These are phyloP conservation scores for Jasminum sambac DNA, from an alignment of 257 asterid species.

Conservation along the genomic window DNA sequence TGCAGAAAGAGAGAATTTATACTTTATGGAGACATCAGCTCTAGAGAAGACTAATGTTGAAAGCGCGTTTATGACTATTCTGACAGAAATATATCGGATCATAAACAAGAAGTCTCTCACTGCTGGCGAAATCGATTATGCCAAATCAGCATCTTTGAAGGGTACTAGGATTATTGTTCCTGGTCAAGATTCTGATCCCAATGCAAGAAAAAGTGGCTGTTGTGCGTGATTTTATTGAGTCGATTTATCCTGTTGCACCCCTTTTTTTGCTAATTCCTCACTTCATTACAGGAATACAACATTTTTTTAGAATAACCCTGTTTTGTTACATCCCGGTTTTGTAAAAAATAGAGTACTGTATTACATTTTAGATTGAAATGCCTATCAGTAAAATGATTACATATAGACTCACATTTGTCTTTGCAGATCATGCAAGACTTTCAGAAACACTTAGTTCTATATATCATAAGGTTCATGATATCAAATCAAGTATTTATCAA, in stretches of 20 bases:
- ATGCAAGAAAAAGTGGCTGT: conserved; percentile 56
- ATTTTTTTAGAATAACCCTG: not conserved
- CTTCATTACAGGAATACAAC: not conserved
- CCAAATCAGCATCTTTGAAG: conserved; percentile 50
- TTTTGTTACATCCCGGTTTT: not conserved
- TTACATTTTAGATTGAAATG: not conserved
- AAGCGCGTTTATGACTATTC: conserved; percentile 58
- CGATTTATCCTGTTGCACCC: not conserved
- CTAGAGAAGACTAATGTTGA: conserved; percentile 80
- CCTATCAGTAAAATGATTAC: not conserved
- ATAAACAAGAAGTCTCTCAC: conserved; percentile 68
- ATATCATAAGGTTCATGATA: no score
- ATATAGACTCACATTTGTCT: no score
- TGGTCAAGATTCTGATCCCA: conserved; percentile 45
- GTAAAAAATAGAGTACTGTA: not conserved
- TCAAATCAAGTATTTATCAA: no score
- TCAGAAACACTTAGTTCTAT: no score
- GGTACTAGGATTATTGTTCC: conserved; percentile 66
- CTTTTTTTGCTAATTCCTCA: not conserved
- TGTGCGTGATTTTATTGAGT: conserved; percentile 38
- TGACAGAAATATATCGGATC: conserved; percentile 60
- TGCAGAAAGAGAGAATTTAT: conserved; percentile 79
- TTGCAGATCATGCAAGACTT: no score
- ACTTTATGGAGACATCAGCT: conserved; percentile 90
- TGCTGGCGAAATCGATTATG: conserved; percentile 38